Base-by-base conservation (phyloP, 441 rosid genomes). In the Aleurites moluccanus region DNA sequence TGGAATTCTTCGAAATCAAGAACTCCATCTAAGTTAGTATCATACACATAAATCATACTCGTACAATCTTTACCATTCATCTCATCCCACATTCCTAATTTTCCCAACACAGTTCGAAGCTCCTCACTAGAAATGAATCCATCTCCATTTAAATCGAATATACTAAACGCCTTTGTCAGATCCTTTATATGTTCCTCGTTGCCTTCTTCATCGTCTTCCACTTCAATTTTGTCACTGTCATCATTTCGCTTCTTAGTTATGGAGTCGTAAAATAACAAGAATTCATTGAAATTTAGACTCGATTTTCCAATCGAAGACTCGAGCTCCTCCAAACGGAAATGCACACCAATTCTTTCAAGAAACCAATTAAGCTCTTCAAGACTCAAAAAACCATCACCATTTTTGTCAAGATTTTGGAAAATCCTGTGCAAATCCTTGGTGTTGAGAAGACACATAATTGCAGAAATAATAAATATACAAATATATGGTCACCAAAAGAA, bases 1-100 rank as follows among this genome's bases (percentile, higher is more conserved):
- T 89, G 90, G 83, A 93, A 91, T 63, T 93, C 97, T 55, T 91
- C 81, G 42, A 90, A 88, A 82, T 93, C 98, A 40, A 93, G 86
- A 78, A 81, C 62, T 10, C 97, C 97, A 52, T 91, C 97, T 44
- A 73, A 83, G 75, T 90, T 90, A 14, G 87, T 79, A 69, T 93
- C 98, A 69, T 80, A 89, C 23, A 62, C 82, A 3, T 85, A 65
- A 67, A 91, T 91, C 98, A 91, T 93, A 53, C 73, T 82, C 8
- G 67, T 77, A 75, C 97, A 94, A 67, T 91, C 97, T 69, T 74
- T 82, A 3, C 84, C 81, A 16, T 75, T 77, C 13, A 77, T 79
- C 76, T 90, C 91, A 55, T 90, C 91, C 93, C 92, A 91, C 73
- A 88, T 77, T 13, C 93, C 98, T 2, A 94, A 85, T 73, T 90